Conservation (phyloP, 2,329 filamentous ascomycete species). For the Plenodomus tracheiphilus region DNA sequence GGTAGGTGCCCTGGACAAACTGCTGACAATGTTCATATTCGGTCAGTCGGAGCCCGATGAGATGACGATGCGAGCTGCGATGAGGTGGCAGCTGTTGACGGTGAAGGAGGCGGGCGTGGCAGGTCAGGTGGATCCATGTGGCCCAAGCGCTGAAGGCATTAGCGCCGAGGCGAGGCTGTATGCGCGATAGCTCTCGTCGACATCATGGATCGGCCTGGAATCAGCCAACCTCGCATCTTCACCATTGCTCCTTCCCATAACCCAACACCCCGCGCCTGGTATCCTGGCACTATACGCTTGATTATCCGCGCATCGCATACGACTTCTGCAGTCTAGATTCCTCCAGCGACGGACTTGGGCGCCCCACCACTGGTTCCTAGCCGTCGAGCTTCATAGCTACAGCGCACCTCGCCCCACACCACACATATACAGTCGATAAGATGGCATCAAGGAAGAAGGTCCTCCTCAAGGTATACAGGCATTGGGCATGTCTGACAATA, state of each 20-base stretch:
- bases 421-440: constrained; percentile 10
- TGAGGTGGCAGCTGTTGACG: neutral
- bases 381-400: neutral
- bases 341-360: neutral
- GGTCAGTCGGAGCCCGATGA: too few relatives aligned
- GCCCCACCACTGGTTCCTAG: too few relatives aligned
- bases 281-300: neutral
- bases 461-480: constrained; percentile 72
- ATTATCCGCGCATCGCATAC: neutral
- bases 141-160: neutral
- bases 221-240: neutral
- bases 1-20: too few relatives aligned
- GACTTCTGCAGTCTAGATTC: neutral
- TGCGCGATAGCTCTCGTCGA: neutral
- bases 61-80: neutral
- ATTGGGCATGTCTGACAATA: neutral
- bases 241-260: neutral
- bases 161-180: neutral
- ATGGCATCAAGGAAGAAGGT: constrained; percentile 72
- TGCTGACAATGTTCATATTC: too few relatives aligned
- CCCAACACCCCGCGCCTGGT: neutral
- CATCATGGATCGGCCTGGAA: neutral
- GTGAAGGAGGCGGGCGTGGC: neutral
- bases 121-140: neutral
- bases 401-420: neutral